Percentiles rank a stretch among this genome's conserved stretches.
Conservation (phyloP, 2,329 filamentous ascomycete genomes). For the Ophiostoma pallidulum region DNA sequence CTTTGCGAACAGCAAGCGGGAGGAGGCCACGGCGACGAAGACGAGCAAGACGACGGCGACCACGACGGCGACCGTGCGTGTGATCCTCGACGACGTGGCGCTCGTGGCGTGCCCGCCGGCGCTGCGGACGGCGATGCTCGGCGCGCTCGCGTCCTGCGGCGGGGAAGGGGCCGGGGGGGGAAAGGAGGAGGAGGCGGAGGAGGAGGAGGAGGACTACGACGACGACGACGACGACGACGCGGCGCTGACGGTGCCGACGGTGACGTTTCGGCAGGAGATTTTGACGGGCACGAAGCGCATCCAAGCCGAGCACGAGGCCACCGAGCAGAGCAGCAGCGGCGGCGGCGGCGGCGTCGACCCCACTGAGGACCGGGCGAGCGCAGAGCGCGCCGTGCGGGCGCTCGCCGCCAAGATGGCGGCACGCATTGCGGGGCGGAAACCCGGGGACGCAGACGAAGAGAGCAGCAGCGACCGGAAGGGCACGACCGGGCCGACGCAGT, state of each 20-base stretch:
- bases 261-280: slow-evolving; percentile 14
- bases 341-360: too few relatives aligned
- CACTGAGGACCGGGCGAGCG: too few relatives aligned
- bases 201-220: neutral
- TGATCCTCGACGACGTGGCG: slow-evolving; percentile 31
- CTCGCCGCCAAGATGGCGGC: too few relatives aligned
- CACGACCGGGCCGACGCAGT: too few relatives aligned
- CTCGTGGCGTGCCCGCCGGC: slow-evolving; percentile 13
- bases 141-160: too few relatives aligned
- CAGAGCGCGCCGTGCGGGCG: too few relatives aligned
- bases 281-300: too few relatives aligned
- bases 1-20: slow-evolving; percentile 9
- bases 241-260: neutral
- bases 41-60: neutral
- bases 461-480: neutral
- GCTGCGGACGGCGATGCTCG: slow-evolving; percentile 6
- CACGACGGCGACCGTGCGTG: slow-evolving; percentile 20
- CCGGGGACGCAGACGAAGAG: neutral
- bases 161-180: too few relatives aligned
- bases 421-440: too few relatives aligned
- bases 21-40: neutral
- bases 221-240: neutral
- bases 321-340: too few relatives aligned
- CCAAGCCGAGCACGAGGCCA: too few relatives aligned
- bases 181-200: too few relatives aligned